These are phyloP conservation scores for Teunomyces kruisii DNA, from an alignment of 805 yeast genomes.

Conservation along the genomic window DNA sequence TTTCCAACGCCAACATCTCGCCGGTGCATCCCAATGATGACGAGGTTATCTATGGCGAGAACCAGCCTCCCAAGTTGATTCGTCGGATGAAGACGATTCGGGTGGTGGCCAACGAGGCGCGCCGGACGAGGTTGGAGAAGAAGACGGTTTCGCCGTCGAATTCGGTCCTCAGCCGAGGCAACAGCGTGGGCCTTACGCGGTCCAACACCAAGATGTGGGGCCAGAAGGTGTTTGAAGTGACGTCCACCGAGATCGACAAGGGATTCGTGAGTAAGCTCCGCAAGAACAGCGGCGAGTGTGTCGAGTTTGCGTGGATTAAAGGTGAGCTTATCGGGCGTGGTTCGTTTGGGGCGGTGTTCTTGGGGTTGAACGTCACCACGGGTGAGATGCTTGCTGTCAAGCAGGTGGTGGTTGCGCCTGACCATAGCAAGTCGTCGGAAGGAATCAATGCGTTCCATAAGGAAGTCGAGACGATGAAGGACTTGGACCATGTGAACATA, in stretches of 20 bases:
- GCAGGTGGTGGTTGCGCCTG: slow-evolving; percentile 71
- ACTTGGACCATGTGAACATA: slow-evolving; percentile 88
- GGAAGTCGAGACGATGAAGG: slow-evolving; percentile 92
- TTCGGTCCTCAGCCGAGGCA: neutral
- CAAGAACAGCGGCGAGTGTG: slow-evolving; percentile 62
- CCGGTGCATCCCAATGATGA: slow-evolving; percentile 33
- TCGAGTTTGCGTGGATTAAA: slow-evolving; percentile 94
- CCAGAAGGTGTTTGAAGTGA: slow-evolving; percentile 85
- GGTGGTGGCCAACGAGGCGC: slow-evolving; percentile 89
- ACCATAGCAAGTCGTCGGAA: slow-evolving; percentile 8
- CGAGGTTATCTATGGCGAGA: slow-evolving; percentile 36
- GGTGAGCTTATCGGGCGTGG: slow-evolving; percentile 97
- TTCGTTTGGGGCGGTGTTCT: slow-evolving; percentile 89
- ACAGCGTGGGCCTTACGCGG: slow-evolving; percentile 52
- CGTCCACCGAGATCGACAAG: slow-evolving; percentile 61
- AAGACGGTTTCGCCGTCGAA: slow-evolving; percentile 10
- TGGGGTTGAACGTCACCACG: slow-evolving; percentile 91
- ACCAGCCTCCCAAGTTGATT: slow-evolving; percentile 37
- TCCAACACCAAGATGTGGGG: slow-evolving; percentile 97
- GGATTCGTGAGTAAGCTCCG: slow-evolving; percentile 67
- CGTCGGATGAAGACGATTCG: slow-evolving; percentile 87
- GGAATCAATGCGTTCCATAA: slow-evolving; percentile 80
- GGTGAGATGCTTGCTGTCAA: slow-evolving; percentile 99
- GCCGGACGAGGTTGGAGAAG: slow-evolving; percentile 33
- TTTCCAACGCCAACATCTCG: slow-evolving; percentile 43